phyloP scores from a whole-genome alignment of 1,284 basidiomycete species.

The Ceratobasidium sp. region DNA sequence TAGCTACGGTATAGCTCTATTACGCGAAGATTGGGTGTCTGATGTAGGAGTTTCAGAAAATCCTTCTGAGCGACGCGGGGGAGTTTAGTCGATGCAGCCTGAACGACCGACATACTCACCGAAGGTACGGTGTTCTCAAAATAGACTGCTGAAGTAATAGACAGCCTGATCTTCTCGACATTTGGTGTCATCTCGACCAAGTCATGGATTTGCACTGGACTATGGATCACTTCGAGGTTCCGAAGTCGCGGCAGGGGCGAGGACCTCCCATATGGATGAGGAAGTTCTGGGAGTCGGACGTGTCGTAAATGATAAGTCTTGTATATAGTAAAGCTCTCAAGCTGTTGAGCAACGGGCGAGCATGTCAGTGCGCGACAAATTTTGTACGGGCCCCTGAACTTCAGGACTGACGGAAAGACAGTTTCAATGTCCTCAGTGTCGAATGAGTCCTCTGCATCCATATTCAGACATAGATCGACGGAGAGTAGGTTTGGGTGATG shows the following conservation, averaged over 20 bases:
- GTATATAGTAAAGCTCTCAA: constrained; percentile 8
- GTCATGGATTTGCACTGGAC: neutral
- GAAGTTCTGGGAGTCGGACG: neutral
- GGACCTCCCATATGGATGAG: neutral
- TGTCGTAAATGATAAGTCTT: neutral
- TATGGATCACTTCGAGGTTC: neutral
- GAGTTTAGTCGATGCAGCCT: neutral
- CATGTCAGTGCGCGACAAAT: neutral
- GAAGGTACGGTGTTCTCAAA: neutral
- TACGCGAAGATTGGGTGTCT: neutral
- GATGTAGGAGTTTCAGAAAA: neutral
- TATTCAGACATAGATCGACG: neutral
- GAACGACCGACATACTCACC: neutral
- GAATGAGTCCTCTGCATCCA: neutral
- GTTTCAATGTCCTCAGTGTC: neutral
- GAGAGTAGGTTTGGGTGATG: neutral
- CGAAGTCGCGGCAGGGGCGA: neutral
- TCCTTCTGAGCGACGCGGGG: neutral
- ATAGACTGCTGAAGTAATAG: neutral
- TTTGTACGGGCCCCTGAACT: neutral
- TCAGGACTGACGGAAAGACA: neutral
- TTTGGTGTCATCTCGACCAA: neutral
- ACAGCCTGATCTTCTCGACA: neutral
- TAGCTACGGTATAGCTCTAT: no score
- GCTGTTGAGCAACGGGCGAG: neutral